Percentiles rank a stretch among this genome's conserved stretches.
phyloP scores from a whole-genome alignment of 768 basidiomycete genomes.

The Lanmaoa pseudosensibilis region DNA sequence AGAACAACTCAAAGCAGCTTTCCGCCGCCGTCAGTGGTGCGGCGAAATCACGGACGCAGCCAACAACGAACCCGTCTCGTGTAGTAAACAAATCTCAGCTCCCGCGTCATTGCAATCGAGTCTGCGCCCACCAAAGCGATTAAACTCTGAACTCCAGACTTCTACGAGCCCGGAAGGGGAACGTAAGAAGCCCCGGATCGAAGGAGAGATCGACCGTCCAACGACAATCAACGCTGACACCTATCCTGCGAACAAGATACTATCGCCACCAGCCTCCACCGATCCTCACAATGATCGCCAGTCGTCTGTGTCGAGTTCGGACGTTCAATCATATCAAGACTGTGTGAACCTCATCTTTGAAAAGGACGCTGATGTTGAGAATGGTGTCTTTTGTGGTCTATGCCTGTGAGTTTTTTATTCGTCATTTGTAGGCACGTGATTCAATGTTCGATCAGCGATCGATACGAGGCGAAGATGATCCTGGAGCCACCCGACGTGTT shows the following conservation, averaged over 20 bases:
- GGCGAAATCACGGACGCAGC: not conserved
- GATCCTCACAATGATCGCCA: constrained; percentile 1
- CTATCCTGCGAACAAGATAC: not conserved
- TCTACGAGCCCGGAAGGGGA: constrained; percentile 9
- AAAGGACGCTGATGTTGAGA: constrained; percentile 29
- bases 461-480: constrained; percentile 27
- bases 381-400: constrained; percentile 42
- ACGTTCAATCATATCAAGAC: constrained; percentile 42
- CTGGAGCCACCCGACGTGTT: constrained; percentile 32
- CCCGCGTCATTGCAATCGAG: not conserved
- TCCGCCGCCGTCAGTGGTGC: not conserved
- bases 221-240: not conserved
- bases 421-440: not conserved
- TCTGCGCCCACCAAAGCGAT: constrained; percentile 18
- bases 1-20: constrained; percentile 1
- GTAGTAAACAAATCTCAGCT: not conserved
- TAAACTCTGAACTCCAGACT: constrained; percentile 11
- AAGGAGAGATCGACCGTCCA: constrained; percentile 1
- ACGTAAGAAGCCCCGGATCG: constrained; percentile 22
- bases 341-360: constrained; percentile 41
- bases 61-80: not conserved
- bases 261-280: not conserved
- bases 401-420: constrained; percentile 47
- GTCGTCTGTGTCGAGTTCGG: not conserved
- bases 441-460: constrained; percentile 21